phyloP scores from a whole-genome alignment of 1,284 basidiomycete species.

The Hemileia vastatrix region DNA sequence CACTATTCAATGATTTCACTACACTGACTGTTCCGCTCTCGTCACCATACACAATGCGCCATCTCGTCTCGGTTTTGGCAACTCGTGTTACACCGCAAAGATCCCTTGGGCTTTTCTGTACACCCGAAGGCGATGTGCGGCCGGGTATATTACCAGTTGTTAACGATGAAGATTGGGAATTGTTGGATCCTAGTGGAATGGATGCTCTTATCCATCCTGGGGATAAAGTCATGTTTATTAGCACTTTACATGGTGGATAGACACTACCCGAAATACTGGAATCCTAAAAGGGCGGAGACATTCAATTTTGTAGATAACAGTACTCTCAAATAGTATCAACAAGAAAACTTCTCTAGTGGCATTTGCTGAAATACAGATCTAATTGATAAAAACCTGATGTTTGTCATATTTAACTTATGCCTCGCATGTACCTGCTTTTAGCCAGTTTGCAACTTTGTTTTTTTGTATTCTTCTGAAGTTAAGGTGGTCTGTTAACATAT shows the following conservation, averaged over 20 bases:
- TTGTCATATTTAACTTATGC: too few species aligned
- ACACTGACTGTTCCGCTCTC: neutral
- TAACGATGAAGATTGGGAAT: conserved; percentile 23
- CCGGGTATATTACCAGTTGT: conserved; percentile 18
- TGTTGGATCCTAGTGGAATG: conserved; percentile 20
- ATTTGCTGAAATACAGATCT: too few species aligned
- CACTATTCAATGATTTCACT: conserved; percentile 1
- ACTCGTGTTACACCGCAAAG: conserved; percentile 8
- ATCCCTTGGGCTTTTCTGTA: conserved; percentile 16
- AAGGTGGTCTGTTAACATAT: too few species aligned
- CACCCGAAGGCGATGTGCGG: conserved; percentile 13
- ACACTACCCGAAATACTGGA: too few species aligned
- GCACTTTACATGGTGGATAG: conserved; percentile 22
- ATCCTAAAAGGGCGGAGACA: too few species aligned
- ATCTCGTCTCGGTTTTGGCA: conserved; percentile 12
- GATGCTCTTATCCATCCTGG: conserved; percentile 5
- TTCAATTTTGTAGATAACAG: too few species aligned
- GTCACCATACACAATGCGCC: conserved; percentile 6
- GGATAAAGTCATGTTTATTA: conserved; percentile 21
- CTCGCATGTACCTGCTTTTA: too few species aligned
- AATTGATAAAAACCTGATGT: too few species aligned
- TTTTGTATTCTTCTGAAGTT: too few species aligned
- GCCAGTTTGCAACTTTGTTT: too few species aligned
- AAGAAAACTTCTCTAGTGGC: too few species aligned
- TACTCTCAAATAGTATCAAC: too few species aligned